These are phyloP conservation scores for Naegleria lovaniensis DNA, from an alignment of 208 protist species.

Conservation along the genomic window DNA sequence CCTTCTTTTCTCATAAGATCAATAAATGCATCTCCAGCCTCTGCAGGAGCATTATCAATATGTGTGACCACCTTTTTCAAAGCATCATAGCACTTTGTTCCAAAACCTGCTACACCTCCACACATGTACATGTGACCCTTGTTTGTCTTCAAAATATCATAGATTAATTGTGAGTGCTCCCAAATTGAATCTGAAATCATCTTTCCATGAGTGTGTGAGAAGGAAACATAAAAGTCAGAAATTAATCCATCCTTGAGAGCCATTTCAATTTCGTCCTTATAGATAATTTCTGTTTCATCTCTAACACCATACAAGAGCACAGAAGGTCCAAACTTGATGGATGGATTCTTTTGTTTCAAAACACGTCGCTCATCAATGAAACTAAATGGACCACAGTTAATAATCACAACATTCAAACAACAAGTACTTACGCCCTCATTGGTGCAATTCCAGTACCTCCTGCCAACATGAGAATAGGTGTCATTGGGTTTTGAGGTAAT, in stretches of 20 bases:
- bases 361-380: constrained; percentile 69
- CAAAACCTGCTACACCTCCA: neutral
- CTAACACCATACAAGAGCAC: constrained; percentile 60
- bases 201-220: constrained; percentile 45
- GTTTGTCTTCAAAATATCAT: neutral
- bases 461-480: constrained; percentile 81
- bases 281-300: constrained; percentile 46
- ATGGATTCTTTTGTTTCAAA: neutral
- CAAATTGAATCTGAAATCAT: neutral
- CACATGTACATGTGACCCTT: neutral
- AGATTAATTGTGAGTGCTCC: neutral
- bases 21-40: neutral
- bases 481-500: constrained; percentile 65
- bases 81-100: neutral
- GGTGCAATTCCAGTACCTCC: constrained; percentile 39
- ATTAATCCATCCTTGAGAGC: constrained; percentile 50
- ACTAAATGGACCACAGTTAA: constrained; percentile 22
- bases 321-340: constrained; percentile 19
- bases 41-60: neutral
- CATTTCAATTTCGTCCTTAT: constrained; percentile 48
- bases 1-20: neutral
- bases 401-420: too few relatives aligned
- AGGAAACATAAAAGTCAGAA: constrained; percentile 61
- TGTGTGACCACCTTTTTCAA: neutral
- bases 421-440: neutral